Percentiles rank a stretch among this genome's conserved stretches.
phyloP scores from a whole-genome alignment of 495 filamentous ascomycete genomes.

The Hyaloscypha bicolor region DNA sequence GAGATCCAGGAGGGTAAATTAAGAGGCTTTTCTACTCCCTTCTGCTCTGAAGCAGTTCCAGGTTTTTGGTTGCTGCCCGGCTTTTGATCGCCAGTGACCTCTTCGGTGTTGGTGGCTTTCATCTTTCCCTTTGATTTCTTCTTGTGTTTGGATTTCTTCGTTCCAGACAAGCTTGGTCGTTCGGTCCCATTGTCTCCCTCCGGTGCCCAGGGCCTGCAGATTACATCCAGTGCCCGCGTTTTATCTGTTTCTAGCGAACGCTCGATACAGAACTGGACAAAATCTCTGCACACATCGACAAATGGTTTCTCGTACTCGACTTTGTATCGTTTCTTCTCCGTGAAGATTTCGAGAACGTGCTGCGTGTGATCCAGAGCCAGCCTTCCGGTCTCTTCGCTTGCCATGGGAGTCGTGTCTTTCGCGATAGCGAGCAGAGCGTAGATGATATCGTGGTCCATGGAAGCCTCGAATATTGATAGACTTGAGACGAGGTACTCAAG shows the following conservation, averaged over 20 bases:
- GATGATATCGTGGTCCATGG: background rate
- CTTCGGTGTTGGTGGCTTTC: no score
- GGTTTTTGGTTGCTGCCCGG: no score
- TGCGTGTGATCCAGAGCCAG: background rate
- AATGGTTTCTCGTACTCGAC: constrained; percentile 39
- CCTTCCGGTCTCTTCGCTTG: background rate
- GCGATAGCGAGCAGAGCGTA: background rate
- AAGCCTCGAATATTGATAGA: background rate
- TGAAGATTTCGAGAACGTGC: background rate
- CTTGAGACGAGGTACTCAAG: background rate
- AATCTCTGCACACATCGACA: constrained; percentile 39
- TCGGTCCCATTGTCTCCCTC: background rate
- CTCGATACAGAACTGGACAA: constrained; percentile 36
- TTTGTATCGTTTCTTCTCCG: constrained; percentile 19
- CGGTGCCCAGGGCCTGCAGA: background rate
- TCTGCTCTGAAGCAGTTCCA: no score
- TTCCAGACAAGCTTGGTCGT: background rate
- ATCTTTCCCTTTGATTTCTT: no score
- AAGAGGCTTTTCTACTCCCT: no score
- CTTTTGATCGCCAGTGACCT: no score
- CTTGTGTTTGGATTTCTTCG: no score
- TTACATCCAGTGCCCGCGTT: background rate
- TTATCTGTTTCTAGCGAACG: constrained; percentile 8
- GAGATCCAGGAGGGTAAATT: background rate
- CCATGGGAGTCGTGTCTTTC: background rate